Evolutionary conservation across 805 yeast genomes (phyloP), one percentile per base, ranked within the genome.

Genomic region (Yarrowia porcina): DNA sequence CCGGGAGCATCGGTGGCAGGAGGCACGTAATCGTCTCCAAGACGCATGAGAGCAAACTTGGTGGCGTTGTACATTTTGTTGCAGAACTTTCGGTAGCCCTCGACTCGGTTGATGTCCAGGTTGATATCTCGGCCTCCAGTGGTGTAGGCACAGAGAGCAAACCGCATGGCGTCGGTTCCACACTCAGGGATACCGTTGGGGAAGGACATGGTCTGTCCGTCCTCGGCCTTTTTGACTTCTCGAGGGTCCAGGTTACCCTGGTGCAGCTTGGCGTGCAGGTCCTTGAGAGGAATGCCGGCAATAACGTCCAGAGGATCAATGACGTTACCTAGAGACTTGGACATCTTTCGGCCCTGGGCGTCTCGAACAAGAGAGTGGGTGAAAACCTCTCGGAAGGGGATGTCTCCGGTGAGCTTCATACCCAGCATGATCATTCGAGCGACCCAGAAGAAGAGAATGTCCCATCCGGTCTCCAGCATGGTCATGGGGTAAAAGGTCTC

Each of bases 51-150:
- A 44, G 91, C 98, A 73, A 94, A 94, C 79, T 94, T 94, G 66
- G 98, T 92, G 62, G 99, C 99, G 80, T 94, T 98, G 82, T 90
- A 94, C 71, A 94, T 94, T 85, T 94, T 94, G 86, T 94, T 94
- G 82, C 99, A 91, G 89, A 94, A 94, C 83, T 94, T 94, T 79
- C 99, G 86, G 86, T 94, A 94, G 72, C 98, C 99, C 75, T 94
- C 98, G 69, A 94, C 97, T 79, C 98, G 88, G 75, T 90, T 80
- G 70, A 94, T 91, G 74, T 94, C 97, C 74, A 94, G 82, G 79
- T 94, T 94, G 75, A 94, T 94, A 73, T 94, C 99, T 79, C 98
- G 87, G 70, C 97, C 98, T 79, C 99, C 99, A 54, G 98, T 93
- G 61, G 97, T 88, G 81, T 93, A 94, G 61, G 97, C 97, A 83